These are phyloP conservation scores for Aspergillus aculeatus DNA, from an alignment of 2,329 filamentous ascomycete species.

Conservation along the genomic window DNA sequence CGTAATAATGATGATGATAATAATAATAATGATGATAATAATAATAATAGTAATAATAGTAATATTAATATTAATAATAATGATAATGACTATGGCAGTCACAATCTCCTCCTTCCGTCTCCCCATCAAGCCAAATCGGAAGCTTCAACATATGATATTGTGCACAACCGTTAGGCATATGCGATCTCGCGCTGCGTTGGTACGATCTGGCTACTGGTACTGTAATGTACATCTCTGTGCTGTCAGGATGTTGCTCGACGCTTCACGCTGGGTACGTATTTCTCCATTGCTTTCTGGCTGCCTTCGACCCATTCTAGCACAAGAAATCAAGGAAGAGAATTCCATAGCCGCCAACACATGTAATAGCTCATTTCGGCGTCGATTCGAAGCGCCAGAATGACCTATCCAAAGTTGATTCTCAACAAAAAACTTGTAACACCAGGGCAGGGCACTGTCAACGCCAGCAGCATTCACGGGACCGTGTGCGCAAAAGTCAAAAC, in stretches of 20 bases:
- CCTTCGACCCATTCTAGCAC: conserved; percentile 5
- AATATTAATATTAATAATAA: not conserved
- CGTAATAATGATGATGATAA: not conserved
- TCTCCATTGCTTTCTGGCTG: not conserved
- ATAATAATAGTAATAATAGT: not conserved
- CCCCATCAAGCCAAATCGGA: not conserved
- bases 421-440: conserved; percentile 16
- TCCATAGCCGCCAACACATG: not conserved
- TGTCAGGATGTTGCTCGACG: not conserved
- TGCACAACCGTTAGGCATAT: not conserved
- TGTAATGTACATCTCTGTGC: conserved; percentile 1
- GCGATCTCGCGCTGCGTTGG: not conserved
- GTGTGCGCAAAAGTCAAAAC: conserved; percentile 12
- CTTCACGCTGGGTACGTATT: not conserved
- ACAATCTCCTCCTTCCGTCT: too few relatives aligned
- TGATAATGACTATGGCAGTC: not conserved
- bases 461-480: conserved; percentile 10
- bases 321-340: conserved; percentile 6
- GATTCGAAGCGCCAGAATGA: conserved; percentile 10
- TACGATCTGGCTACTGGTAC: not conserved
- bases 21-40: not conserved
- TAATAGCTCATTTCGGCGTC: not conserved
- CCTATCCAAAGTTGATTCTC: conserved; percentile 19
- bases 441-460: conserved; percentile 8
- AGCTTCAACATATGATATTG: not conserved